phyloP scores from a whole-genome alignment of 441 rosid genomes.

The Geranium incanum region DNA sequence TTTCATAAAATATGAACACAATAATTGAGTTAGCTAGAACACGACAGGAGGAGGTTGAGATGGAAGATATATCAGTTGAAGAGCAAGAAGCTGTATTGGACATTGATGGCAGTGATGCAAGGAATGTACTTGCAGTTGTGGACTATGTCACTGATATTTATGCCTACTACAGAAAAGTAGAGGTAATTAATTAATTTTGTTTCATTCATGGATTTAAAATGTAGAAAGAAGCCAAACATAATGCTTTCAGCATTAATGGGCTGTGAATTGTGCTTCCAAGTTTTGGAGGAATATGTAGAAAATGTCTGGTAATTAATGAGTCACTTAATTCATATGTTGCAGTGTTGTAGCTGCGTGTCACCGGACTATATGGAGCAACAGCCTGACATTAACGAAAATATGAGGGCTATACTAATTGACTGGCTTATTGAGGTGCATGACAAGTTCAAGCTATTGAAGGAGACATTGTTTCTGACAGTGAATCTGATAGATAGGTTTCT shows the following conservation, averaged over 20 bases:
- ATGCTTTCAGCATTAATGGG: not conserved
- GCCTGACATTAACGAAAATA: conserved; percentile 69
- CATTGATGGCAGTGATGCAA: conserved; percentile 60
- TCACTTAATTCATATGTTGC: conserved; percentile 23
- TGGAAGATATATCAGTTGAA: conserved; percentile 51
- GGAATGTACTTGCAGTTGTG: conserved; percentile 59
- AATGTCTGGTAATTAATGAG: not conserved
- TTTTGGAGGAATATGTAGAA: too few species aligned
- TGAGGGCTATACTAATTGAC: conserved; percentile 86
- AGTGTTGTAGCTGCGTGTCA: conserved; percentile 55
- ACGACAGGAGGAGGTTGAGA: conserved; percentile 59
- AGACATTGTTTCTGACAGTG: conserved; percentile 85
- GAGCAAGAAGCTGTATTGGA: conserved; percentile 48
- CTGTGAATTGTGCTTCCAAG: not conserved
- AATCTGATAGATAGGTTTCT: conserved; percentile 87
- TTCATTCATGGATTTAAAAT: not conserved
- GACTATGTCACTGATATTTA: conserved; percentile 68
- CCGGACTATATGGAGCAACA: conserved; percentile 63
- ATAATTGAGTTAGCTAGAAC: not conserved
- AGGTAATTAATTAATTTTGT: conserved; percentile 34
- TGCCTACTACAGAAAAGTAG: conserved; percentile 50
- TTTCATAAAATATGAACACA: not conserved
- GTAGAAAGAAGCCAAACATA: not conserved
- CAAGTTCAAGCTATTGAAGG: conserved; percentile 82
- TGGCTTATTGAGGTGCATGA: conserved; percentile 98